Conservation (phyloP, 129 eudicot species). For the Lactuca saligna region DNA sequence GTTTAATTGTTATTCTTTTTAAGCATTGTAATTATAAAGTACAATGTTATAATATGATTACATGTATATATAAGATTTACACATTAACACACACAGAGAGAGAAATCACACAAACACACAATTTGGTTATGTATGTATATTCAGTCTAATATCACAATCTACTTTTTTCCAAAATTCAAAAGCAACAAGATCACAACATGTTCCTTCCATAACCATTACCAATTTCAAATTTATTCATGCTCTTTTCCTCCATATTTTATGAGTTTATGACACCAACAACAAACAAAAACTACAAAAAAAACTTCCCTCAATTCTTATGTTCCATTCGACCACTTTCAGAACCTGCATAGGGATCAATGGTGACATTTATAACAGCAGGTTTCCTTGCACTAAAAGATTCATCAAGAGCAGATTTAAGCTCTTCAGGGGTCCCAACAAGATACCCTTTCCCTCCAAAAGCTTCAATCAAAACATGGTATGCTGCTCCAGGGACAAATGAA, state of each 20-base stretch:
- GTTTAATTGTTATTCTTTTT: too few species aligned
- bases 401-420: slow-evolving; percentile 74
- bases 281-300: slow-evolving; percentile 7
- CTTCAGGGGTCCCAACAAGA: slow-evolving; percentile 84
- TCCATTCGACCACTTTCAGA: slow-evolving; percentile 97
- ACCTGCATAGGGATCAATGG: slow-evolving; percentile 92
- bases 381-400: slow-evolving; percentile 76
- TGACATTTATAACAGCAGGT: slow-evolving; percentile 92
- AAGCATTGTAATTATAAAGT: too few species aligned
- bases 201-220: neutral
- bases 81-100: too few species aligned
- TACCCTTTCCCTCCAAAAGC: slow-evolving; percentile 99
- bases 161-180: neutral
- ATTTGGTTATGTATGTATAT: neutral
- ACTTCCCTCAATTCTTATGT: slow-evolving; percentile 75
- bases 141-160: neutral
- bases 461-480: slow-evolving; percentile 73
- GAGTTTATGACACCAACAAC: neutral
- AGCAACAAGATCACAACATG: slow-evolving; percentile 16
- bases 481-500: slow-evolving; percentile 91
- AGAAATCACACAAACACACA: too few species aligned
- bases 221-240: slow-evolving; percentile 5
- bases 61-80: too few species aligned
- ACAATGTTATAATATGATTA: too few species aligned
- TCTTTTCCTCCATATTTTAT: slow-evolving; percentile 17